These are phyloP conservation scores for Neonectria faginata DNA, from an alignment of 2,329 filamentous ascomycete genomes.

Conservation along the genomic window DNA sequence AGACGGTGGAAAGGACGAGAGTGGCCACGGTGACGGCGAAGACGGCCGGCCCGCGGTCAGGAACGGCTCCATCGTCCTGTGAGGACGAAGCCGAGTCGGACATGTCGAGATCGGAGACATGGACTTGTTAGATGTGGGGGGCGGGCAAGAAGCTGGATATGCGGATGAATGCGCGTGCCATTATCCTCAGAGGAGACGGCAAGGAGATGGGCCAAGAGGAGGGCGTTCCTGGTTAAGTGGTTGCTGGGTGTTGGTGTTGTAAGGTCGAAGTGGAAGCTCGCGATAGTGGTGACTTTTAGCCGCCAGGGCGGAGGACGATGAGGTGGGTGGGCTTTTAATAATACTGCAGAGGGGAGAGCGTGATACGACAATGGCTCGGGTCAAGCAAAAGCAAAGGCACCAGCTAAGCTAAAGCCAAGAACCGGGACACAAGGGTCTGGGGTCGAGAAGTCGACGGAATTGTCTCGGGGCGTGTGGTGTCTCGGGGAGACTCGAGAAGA, in stretches of 20 bases:
- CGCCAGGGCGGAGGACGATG: neutral
- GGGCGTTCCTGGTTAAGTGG: neutral
- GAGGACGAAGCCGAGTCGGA: constrained; percentile 43
- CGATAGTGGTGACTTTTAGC: neutral
- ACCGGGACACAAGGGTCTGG: constrained; percentile 12
- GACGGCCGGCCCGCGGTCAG: constrained; percentile 69
- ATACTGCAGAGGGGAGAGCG: neutral
- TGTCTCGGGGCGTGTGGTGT: neutral
- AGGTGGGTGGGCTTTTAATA: neutral
- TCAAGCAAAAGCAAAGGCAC: constrained; percentile 16
- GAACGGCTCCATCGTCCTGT: constrained; percentile 47
- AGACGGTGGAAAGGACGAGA: constrained; percentile 76
- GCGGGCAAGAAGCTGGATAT: constrained; percentile 29
- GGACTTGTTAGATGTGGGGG: constrained; percentile 36
- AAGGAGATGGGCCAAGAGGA: neutral
- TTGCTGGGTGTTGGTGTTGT: neutral
- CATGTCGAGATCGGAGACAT: constrained; percentile 44
- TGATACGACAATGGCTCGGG: constrained; percentile 2
- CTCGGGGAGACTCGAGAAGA: neutral
- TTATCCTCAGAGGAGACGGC: constrained; percentile 33
- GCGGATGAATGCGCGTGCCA: constrained; percentile 36
- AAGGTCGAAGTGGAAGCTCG: neutral
- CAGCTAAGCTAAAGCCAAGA: constrained; percentile 13
- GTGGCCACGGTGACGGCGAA: constrained; percentile 78
- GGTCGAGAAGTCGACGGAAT: neutral